These are phyloP conservation scores for Royoungia palumana DNA, from an alignment of 768 basidiomycete genomes.

Conservation along the genomic window DNA sequence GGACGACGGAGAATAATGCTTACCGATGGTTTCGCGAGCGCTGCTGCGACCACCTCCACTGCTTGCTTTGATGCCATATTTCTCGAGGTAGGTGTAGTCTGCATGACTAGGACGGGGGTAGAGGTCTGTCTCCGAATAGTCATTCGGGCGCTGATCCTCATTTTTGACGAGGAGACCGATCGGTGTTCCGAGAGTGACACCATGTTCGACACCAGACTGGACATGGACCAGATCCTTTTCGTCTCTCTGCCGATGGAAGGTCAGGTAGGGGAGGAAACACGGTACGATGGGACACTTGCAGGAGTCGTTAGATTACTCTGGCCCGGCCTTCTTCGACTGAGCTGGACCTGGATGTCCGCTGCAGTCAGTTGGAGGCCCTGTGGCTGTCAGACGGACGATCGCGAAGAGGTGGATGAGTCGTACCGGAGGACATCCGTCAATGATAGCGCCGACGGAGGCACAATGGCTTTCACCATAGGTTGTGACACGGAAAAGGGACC, in stretches of 20 bases:
- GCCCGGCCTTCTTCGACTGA: slow-evolving; percentile 88
- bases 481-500: slow-evolving; percentile 86
- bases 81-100: slow-evolving; percentile 96
- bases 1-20: slow-evolving; percentile 9
- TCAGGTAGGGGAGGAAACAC: not conserved
- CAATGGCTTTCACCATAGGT: slow-evolving; percentile 99
- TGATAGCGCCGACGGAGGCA: slow-evolving; percentile 92
- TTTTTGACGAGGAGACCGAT: slow-evolving; percentile 96
- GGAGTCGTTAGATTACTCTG: slow-evolving; percentile 97
- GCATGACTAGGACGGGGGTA: slow-evolving; percentile 98
- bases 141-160: slow-evolving; percentile 97
- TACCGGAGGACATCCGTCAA: slow-evolving; percentile 97
- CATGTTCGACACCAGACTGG: slow-evolving; percentile 92
- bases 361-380: slow-evolving; percentile 82
- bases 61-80: slow-evolving; percentile 96
- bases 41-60: slow-evolving; percentile 93
- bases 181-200: slow-evolving; percentile 94
- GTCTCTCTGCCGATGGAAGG: slow-evolving; percentile 62
- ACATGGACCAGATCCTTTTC: slow-evolving; percentile 93
- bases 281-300: slow-evolving; percentile 43
- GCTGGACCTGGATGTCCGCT: slow-evolving; percentile 85
- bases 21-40: slow-evolving; percentile 96
- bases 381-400: slow-evolving; percentile 11
- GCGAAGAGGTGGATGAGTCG: slow-evolving; percentile 23
- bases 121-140: slow-evolving; percentile 96